Evolutionary conservation across 345 rosid genomes (phyloP).

Genomic region (Hibiscus tridactylites): DNA sequence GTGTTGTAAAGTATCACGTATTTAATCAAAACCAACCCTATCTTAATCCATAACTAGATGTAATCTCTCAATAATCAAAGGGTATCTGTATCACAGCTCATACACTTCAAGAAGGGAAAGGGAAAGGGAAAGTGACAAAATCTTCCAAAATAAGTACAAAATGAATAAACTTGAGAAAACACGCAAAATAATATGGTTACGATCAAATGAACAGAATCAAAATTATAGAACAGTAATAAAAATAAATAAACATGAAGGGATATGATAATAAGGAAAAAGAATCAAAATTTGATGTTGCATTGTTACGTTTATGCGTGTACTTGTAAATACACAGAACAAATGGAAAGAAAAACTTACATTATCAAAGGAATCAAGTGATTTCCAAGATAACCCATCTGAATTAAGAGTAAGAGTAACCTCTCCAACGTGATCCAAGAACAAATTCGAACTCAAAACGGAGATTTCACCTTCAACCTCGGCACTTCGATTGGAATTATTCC

Average conservation of each 20-base stretch:
- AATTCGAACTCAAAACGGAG: slow-evolving; percentile 25
- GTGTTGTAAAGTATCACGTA: slow-evolving; percentile 40
- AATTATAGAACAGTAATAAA: not conserved
- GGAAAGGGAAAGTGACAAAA: not conserved
- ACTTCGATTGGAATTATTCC: slow-evolving; percentile 8
- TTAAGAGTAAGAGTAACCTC: slow-evolving; percentile 43
- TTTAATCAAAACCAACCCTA: slow-evolving; percentile 38
- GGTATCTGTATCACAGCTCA: not conserved
- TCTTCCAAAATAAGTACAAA: not conserved
- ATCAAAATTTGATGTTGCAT: slow-evolving; percentile 5
- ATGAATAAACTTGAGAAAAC: not conserved
- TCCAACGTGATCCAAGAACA: slow-evolving; percentile 42
- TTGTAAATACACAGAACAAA: not conserved
- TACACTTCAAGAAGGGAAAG: not conserved
- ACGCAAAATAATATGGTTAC: not conserved
- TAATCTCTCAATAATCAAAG: not conserved
- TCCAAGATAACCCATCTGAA: slow-evolving; percentile 76
- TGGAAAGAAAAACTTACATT: slow-evolving; percentile 31
- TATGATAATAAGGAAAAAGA: not conserved
- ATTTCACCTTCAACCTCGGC: slow-evolving; percentile 15
- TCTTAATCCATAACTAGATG: slow-evolving; percentile 19
- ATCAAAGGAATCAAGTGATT: slow-evolving; percentile 36
- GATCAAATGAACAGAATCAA: not conserved
- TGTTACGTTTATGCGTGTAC: not conserved
- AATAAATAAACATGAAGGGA: too few species aligned